Evolutionary conservation across 2,329 filamentous ascomycete genomes (phyloP).

Genomic region (Claviceps sp.): DNA sequence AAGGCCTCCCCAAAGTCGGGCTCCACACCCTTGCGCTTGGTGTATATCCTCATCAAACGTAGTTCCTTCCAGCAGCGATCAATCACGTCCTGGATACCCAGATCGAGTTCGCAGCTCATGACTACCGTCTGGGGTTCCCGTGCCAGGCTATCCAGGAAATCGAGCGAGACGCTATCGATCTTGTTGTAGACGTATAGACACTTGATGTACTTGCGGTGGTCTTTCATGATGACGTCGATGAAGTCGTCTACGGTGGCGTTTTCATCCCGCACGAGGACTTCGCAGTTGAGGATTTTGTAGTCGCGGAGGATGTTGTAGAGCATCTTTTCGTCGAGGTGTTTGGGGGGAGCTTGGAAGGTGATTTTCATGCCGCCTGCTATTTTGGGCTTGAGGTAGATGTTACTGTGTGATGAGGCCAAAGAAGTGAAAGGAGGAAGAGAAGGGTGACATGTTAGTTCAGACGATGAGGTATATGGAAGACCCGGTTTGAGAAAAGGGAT

Average conservation of each 20-base stretch:
- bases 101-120: conserved; percentile 93
- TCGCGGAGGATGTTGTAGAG: conserved; percentile 93
- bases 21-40: conserved; percentile 85
- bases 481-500: not conserved
- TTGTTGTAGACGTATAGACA: conserved; percentile 99
- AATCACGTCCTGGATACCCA: conserved; percentile 86
- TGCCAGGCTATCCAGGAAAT: conserved; percentile 84
- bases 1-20: conserved; percentile 83
- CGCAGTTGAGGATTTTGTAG: conserved; percentile 97
- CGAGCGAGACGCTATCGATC: conserved; percentile 86
- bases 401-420: conserved; percentile 35
- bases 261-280: conserved; percentile 90
- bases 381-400: conserved; percentile 94
- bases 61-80: conserved; percentile 93
- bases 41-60: conserved; percentile 82
- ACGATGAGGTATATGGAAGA: not conserved
- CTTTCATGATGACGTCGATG: conserved; percentile 99
- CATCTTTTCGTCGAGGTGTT: conserved; percentile 93
- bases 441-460: not conserved
- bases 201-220: conserved; percentile 93
- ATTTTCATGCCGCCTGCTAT: conserved; percentile 98
- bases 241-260: conserved; percentile 94
- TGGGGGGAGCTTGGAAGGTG: conserved; percentile 81
- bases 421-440: not conserved
- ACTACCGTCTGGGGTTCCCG: conserved; percentile 88